Evolutionary conservation across 2,329 filamentous ascomycete species (phyloP).

Genomic region (Pseudogymnoascus sp.): DNA sequence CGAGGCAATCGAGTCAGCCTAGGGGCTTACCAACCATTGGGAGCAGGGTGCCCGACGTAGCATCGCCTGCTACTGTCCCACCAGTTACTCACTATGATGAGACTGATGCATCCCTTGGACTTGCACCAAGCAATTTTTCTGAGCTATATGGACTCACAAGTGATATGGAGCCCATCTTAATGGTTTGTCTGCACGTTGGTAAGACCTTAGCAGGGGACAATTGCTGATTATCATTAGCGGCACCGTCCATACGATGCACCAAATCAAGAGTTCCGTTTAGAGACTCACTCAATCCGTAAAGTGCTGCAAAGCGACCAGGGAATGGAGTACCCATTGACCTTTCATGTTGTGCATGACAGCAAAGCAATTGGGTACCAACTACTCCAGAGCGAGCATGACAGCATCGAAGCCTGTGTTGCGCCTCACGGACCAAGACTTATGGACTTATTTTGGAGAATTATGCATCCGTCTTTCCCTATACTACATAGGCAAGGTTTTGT

Average conservation of each 20-base stretch:
- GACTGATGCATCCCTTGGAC: neutral
- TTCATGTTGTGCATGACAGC: neutral
- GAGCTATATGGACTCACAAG: neutral
- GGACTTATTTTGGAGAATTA: slow-evolving; percentile 32
- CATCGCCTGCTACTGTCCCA: neutral
- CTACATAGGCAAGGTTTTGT: slow-evolving; percentile 54
- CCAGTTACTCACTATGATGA: neutral
- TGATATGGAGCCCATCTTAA: neutral
- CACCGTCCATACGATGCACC: neutral
- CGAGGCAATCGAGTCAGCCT: neutral
- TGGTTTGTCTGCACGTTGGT: neutral
- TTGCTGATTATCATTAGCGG: neutral
- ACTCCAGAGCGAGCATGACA: slow-evolving; percentile 22
- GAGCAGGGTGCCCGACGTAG: neutral
- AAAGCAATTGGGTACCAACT: neutral
- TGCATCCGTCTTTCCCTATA: slow-evolving; percentile 43
- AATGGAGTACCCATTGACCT: neutral
- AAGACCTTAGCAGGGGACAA: neutral
- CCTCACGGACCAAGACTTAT: slow-evolving; percentile 25
- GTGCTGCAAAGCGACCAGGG: neutral
- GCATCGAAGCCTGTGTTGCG: slow-evolving; percentile 24
- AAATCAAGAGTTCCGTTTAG: neutral
- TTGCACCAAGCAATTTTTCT: neutral
- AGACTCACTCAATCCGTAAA: neutral
- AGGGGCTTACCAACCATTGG: neutral